A percentile compares a stretch with the other conserved stretches of the same genome.
These are phyloP conservation scores for Candida chauliodis DNA, from an alignment of 805 yeast species.

Conservation along the genomic window DNA sequence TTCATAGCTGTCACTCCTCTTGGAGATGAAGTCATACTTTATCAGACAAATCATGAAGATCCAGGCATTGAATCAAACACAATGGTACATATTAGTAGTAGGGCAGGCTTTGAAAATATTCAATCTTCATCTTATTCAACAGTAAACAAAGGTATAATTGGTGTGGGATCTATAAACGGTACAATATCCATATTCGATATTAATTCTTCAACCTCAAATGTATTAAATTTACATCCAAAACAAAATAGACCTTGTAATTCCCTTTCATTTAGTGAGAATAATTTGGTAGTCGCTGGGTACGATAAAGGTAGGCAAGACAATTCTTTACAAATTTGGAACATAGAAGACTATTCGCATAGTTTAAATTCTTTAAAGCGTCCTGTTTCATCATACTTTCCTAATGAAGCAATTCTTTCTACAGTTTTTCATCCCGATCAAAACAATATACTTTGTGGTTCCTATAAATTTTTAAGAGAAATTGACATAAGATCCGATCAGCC, in stretches of 20 bases:
- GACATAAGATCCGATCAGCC: slow-evolving; percentile 69
- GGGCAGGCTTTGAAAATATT: slow-evolving; percentile 64
- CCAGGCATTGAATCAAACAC: slow-evolving; percentile 51
- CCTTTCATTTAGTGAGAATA: slow-evolving; percentile 54
- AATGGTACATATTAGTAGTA: slow-evolving; percentile 47
- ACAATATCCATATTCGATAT: slow-evolving; percentile 61
- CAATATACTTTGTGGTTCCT: slow-evolving; percentile 66
- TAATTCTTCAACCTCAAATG: slow-evolving; percentile 29
- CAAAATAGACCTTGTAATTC: slow-evolving; percentile 75
- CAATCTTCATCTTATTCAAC: slow-evolving; percentile 65
- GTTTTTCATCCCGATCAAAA: slow-evolving; percentile 58
- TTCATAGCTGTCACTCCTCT: slow-evolving; percentile 71
- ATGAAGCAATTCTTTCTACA: slow-evolving; percentile 71
- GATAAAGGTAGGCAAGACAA: slow-evolving; percentile 76
- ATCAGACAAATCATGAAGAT: slow-evolving; percentile 46
- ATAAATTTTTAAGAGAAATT: slow-evolving; percentile 72
- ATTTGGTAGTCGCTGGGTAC: slow-evolving; percentile 70
- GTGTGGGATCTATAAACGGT: slow-evolving; percentile 76
- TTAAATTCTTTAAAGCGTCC: slow-evolving; percentile 51
- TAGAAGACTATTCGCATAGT: slow-evolving; percentile 52
- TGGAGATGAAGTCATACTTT: slow-evolving; percentile 73
- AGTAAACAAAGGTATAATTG: slow-evolving; percentile 53
- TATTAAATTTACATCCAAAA: slow-evolving; percentile 50
- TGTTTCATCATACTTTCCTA: slow-evolving; percentile 55
- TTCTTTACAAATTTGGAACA: slow-evolving; percentile 77